phyloP scores from a whole-genome alignment of 2,329 filamentous ascomycete species.

The Exophiala lecanii-corni region DNA sequence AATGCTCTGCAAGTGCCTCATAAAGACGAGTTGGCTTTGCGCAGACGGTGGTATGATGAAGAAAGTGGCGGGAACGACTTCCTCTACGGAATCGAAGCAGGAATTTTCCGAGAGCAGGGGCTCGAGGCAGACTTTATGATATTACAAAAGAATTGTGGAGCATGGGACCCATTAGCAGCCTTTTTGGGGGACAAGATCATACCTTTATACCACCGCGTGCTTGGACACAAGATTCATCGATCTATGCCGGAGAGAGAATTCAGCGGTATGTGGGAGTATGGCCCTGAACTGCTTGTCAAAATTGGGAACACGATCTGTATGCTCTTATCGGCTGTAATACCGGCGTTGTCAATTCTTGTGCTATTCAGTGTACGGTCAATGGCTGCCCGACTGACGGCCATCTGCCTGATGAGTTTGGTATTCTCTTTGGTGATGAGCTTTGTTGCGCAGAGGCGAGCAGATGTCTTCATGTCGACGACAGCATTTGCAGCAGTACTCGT shows the following conservation, averaged over 20 bases:
- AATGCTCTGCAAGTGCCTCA: constrained; percentile 17
- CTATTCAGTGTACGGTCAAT: constrained; percentile 21
- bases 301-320: constrained; percentile 22
- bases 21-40: constrained; percentile 20
- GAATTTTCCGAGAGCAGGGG: constrained; percentile 16
- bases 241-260: constrained; percentile 21
- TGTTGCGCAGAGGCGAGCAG: constrained; percentile 22
- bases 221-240: constrained; percentile 22
- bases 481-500: constrained; percentile 24
- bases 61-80: constrained; percentile 21
- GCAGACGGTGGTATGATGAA: constrained; percentile 24
- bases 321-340: constrained; percentile 23
- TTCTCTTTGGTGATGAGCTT: constrained; percentile 25
- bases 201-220: constrained; percentile 21
- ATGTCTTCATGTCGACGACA: constrained; percentile 25
- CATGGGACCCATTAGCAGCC: constrained; percentile 18
- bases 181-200: constrained; percentile 19
- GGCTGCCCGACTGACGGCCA: constrained; percentile 16
- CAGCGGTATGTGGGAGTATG: constrained; percentile 19
- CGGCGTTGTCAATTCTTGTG: constrained; percentile 21
- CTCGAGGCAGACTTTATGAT: constrained; percentile 19
- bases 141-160: constrained; percentile 13
- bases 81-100: constrained; percentile 22
- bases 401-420: constrained; percentile 22
- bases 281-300: constrained; percentile 18